These are phyloP conservation scores for Parasarocladium wereldwijsianum DNA, from an alignment of 2,329 filamentous ascomycete genomes.

Conservation along the genomic window DNA sequence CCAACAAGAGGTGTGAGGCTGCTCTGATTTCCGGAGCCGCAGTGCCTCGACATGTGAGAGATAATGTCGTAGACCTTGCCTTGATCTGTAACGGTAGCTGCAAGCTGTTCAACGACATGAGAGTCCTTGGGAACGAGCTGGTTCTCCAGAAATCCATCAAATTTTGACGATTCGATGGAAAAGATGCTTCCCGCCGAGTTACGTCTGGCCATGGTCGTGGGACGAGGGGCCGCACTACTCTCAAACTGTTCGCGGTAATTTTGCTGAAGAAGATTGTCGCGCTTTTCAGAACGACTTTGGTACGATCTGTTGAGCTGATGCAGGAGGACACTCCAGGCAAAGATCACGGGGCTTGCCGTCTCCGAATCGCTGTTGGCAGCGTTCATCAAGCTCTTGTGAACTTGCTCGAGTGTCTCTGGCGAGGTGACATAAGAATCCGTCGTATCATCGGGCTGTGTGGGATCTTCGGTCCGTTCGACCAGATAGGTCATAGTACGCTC, in stretches of 20 bases:
- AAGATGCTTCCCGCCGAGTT: slow-evolving; percentile 49
- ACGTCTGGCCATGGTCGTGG: slow-evolving; percentile 18
- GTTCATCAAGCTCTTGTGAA: slow-evolving; percentile 56
- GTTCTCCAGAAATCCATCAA: slow-evolving; percentile 41
- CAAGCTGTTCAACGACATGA: slow-evolving; percentile 34
- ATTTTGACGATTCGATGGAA: slow-evolving; percentile 44
- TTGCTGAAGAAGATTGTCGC: slow-evolving; percentile 42
- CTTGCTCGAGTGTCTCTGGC: slow-evolving; percentile 51
- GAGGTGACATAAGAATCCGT: slow-evolving; percentile 52
- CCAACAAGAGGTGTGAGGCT: slow-evolving; percentile 41
- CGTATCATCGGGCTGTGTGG: slow-evolving; percentile 17
- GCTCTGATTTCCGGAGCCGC: slow-evolving; percentile 29
- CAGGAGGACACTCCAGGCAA: slow-evolving; percentile 69
- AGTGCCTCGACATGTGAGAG: slow-evolving; percentile 29
- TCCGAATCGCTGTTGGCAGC: slow-evolving; percentile 40
- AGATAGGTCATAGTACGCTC: slow-evolving; percentile 33
- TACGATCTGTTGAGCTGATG: slow-evolving; percentile 53
- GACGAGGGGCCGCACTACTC: slow-evolving; percentile 25
- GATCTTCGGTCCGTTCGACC: slow-evolving; percentile 22
- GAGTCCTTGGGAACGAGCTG: slow-evolving; percentile 35
- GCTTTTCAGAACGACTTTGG: slow-evolving; percentile 43
- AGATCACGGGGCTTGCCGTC: slow-evolving; percentile 57
- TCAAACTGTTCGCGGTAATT: slow-evolving; percentile 43
- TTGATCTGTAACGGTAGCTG: slow-evolving; percentile 30
- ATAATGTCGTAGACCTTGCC: slow-evolving; percentile 40